Evolutionary conservation across 352 stramenopile species (phyloP).

Genomic region (Phytophthora brassicae): DNA sequence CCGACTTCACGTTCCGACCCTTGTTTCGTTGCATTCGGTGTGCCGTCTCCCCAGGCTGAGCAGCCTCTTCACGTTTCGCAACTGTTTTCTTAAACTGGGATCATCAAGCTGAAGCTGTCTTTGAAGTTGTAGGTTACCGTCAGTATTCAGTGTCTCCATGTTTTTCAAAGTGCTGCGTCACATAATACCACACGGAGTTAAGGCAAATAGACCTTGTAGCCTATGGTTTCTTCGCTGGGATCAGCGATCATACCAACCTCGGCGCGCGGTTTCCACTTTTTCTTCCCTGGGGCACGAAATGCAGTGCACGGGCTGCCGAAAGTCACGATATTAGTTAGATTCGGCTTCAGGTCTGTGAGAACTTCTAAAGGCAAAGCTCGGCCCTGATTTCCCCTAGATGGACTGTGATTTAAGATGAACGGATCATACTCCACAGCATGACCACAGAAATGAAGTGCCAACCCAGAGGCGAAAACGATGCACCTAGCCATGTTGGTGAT

Average conservation of each 20-base stretch:
- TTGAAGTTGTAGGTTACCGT: neutral
- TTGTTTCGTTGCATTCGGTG: neutral
- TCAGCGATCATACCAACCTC: constrained; percentile 4
- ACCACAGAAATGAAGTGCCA: constrained; percentile 12
- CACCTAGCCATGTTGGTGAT: no score
- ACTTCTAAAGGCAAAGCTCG: constrained; percentile 8
- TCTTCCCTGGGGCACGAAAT: neutral
- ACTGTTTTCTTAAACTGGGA: neutral
- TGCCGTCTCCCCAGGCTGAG: neutral
- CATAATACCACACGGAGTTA: neutral
- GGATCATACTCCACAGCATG: constrained; percentile 27
- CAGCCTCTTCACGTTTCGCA: neutral
- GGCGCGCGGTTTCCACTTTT: neutral
- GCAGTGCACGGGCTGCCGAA: constrained; percentile 14
- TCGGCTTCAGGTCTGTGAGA: neutral
- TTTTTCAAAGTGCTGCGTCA: constrained; percentile 3
- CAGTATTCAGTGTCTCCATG: neutral
- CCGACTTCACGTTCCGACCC: neutral
- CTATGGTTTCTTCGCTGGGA: constrained; percentile 16
- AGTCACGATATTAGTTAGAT: constrained; percentile 5
- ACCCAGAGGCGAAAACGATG: no score
- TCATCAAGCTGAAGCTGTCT: neutral
- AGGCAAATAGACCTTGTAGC: constrained; percentile 8
- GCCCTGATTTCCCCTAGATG: constrained; percentile 10
- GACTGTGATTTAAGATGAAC: constrained; percentile 29